Conservation (phyloP, 768 basidiomycete genomes). For the Psilocybe sp. region DNA sequence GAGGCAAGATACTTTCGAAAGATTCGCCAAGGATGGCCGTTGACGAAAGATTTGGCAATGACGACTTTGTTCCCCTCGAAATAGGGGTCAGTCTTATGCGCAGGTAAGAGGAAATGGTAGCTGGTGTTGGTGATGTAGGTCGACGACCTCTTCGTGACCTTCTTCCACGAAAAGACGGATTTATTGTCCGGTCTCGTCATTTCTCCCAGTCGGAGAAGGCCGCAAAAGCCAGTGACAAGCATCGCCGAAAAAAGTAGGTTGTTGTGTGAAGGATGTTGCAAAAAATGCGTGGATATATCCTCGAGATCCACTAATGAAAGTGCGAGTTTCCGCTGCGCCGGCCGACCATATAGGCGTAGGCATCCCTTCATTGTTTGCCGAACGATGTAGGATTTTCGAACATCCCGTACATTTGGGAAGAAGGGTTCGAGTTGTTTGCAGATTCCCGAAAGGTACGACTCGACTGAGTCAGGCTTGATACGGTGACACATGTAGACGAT, state of each 20-base stretch:
- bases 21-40: neutral
- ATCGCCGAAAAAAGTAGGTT: constrained; percentile 24
- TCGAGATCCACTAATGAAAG: constrained; percentile 17
- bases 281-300: neutral
- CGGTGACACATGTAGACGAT: constrained; percentile 30
- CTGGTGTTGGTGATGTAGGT: neutral
- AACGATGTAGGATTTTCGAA: constrained; percentile 20
- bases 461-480: constrained; percentile 32
- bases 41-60: neutral
- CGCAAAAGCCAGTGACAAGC: constrained; percentile 25
- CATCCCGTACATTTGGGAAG: constrained; percentile 26
- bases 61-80: constrained; percentile 17
- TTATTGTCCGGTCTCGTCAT: constrained; percentile 23
- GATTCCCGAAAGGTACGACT: constrained; percentile 37
- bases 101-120: constrained; percentile 23
- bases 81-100: constrained; percentile 34
- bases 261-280: constrained; percentile 11
- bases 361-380: constrained; percentile 26
- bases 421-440: constrained; percentile 27
- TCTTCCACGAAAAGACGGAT: neutral
- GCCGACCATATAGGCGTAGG: constrained; percentile 12
- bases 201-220: constrained; percentile 31
- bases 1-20: neutral
- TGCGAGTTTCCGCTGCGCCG: constrained; percentile 22
- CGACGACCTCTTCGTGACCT: constrained; percentile 4